These are phyloP conservation scores for Beta macrorhiza DNA, from an alignment of 179 eudicot genomes.

Conservation along the genomic window DNA sequence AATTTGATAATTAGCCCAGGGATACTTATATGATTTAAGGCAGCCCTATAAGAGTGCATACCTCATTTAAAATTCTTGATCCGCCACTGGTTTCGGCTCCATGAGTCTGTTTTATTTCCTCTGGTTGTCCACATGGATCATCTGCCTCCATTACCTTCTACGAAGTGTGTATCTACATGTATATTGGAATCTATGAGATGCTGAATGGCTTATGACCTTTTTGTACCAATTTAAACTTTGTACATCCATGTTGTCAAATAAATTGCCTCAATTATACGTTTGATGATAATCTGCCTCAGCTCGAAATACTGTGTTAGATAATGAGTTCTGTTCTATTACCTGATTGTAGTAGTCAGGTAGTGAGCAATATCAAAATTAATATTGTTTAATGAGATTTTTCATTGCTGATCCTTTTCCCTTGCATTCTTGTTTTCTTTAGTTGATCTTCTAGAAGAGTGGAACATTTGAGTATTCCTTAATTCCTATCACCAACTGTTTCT, in stretches of 20 bases:
- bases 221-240: neutral
- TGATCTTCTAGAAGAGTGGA: neutral
- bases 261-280: neutral
- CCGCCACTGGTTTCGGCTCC: too few relatives aligned
- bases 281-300: neutral
- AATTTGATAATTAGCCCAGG: too few relatives aligned
- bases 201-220: neutral
- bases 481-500: neutral
- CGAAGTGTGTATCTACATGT: neutral
- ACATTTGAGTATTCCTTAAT: neutral
- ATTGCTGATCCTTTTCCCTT: neutral
- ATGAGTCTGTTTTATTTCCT: too few relatives aligned
- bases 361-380: neutral
- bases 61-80: too few relatives aligned
- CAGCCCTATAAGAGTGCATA: too few relatives aligned
- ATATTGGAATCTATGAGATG: neutral
- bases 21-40: too few relatives aligned
- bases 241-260: neutral
- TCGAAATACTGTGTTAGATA: neutral
- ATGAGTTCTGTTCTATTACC: neutral
- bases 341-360: neutral
- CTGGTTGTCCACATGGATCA: too few relatives aligned
- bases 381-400: neutral
- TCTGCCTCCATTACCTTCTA: too few relatives aligned
- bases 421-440: neutral